A percentile compares a stretch with the other conserved stretches of the same genome.
Conservation (phyloP, 148 eudicot species). For the Fagopyrum esculentum region DNA sequence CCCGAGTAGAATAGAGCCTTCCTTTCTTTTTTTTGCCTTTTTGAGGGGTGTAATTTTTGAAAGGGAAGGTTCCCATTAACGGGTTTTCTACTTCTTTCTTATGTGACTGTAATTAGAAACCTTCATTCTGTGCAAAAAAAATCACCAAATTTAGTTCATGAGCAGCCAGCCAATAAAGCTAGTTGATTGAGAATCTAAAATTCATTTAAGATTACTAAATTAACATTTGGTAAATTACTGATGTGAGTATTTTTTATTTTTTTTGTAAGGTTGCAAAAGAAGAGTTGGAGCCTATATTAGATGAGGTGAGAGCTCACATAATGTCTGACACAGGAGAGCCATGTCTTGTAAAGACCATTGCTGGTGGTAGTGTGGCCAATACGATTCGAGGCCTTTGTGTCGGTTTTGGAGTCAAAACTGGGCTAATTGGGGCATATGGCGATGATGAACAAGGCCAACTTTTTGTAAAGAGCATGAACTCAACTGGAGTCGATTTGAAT, state of each 20-base stretch:
- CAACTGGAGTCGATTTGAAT: conserved; percentile 52
- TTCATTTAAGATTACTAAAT: not conserved
- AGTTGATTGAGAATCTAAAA: not conserved
- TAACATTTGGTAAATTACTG: no score
- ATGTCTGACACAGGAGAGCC: conserved; percentile 33
- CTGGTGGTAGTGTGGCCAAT: conserved; percentile 96
- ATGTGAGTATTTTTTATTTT: not conserved
- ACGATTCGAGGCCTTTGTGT: conserved; percentile 87
- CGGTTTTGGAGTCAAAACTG: conserved; percentile 71
- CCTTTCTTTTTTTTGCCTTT: no score
- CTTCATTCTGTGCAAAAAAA: not conserved
- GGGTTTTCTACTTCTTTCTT: not conserved
- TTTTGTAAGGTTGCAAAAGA: conserved; percentile 52
- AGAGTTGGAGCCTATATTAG: conserved; percentile 65
- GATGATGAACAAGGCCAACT: conserved; percentile 74
- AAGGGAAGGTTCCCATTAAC: not conserved
- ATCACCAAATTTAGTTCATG: not conserved
- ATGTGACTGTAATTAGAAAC: not conserved
- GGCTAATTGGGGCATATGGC: conserved; percentile 91
- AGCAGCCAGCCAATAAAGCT: not conserved
- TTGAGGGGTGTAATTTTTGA: not conserved
- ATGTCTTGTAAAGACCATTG: conserved; percentile 62
- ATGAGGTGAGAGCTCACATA: conserved; percentile 53
- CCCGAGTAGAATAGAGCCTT: no score
- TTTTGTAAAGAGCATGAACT: conserved; percentile 56